Evolutionary conservation across 2,329 filamentous ascomycete genomes (phyloP).

Genomic region (Phyllosticta ampelicida): DNA sequence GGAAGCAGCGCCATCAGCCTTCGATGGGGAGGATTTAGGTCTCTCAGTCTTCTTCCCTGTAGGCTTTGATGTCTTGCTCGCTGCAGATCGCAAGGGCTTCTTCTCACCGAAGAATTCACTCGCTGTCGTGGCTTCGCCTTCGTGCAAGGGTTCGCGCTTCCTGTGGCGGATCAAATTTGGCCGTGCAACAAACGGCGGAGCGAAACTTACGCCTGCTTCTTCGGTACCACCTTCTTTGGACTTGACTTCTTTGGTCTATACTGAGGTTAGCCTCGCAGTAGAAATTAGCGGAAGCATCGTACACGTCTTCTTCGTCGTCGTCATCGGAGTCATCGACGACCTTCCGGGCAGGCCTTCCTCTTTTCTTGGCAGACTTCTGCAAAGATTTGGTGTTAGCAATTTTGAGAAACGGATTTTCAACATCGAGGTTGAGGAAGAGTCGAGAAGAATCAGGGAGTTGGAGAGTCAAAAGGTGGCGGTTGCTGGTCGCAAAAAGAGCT

Average conservation of each 20-base stretch:
- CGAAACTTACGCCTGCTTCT: slow-evolving; percentile 42
- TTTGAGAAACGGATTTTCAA: background rate
- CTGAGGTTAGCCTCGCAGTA: slow-evolving; percentile 15
- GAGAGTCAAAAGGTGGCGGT: background rate
- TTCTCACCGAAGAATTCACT: slow-evolving; percentile 53
- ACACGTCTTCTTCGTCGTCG: slow-evolving; percentile 49
- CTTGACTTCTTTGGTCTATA: slow-evolving; percentile 31
- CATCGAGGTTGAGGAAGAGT: background rate
- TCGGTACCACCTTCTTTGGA: slow-evolving; percentile 46
- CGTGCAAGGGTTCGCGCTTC: slow-evolving; percentile 38
- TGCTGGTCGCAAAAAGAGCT: background rate
- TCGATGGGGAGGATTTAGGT: slow-evolving; percentile 25
- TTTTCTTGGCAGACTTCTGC: slow-evolving; percentile 33
- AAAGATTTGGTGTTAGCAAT: background rate
- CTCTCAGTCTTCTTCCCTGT: slow-evolving; percentile 26
- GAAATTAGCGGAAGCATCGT: background rate
- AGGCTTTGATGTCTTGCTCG: slow-evolving; percentile 23
- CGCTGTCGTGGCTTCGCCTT: slow-evolving; percentile 48
- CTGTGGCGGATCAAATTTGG: slow-evolving; percentile 18
- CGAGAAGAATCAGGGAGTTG: background rate
- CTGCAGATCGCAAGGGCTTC: slow-evolving; percentile 41
- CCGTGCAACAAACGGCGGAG: slow-evolving; percentile 13
- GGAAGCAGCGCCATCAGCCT: slow-evolving; percentile 21
- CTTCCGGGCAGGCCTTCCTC: slow-evolving; percentile 18
- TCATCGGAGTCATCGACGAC: slow-evolving; percentile 62